Base-by-base conservation (phyloP, 2,329 filamentous ascomycete genomes). In the Chrysoporthe cubensis region DNA sequence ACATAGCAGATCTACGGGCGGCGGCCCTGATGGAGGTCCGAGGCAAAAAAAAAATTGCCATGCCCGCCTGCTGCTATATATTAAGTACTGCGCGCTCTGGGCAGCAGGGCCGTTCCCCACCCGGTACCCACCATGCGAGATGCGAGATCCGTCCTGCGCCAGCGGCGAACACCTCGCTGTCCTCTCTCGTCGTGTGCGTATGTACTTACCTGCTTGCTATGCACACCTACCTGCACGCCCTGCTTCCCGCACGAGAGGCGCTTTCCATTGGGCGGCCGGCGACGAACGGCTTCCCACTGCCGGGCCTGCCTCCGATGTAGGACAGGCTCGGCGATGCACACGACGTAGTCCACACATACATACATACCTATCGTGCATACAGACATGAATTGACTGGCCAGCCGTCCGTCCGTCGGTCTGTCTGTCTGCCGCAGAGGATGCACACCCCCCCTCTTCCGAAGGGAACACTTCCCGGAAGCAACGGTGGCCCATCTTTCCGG, bases 241-340 rank as follows among this genome's bases (percentile, higher is more conserved):
- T 40, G 8, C 57, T 44, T 21, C 18, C 57, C 37, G 52, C 14
- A 44, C 26, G n/a, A 43, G 9, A 26, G 26, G 26, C 26, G 26
- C 26, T 26, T n/a, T 11, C 37, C 37, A 34, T 43, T 32, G n/a
- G n/a, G 5, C 37, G n/a, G 26, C 40, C 40, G 40, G 37, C 16
- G n/a, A 16, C n/a, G 37, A 21, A n/a, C 40, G 26, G 9, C 59
- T 18, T 26, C 7, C 32, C 21, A n/a, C 21, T 61, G 58, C 42
- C 58, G 26, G 42, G 58, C 11, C 58, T 2, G 16, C 57, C n/a
- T 61, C 59, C 59, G 59, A 61, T 46, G 43, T 61, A 61, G 59
- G 59, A 61, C 59, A 18, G 13, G 8, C 54, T 4, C 26, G 26
- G 26, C 2, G 26, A 26, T 26, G 26, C 26, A 26, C 26, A 26